A percentile compares a stretch with the other conserved stretches of the same genome.
Conservation (phyloP, 805 yeast genomes). For the Pichia exigua region DNA sequence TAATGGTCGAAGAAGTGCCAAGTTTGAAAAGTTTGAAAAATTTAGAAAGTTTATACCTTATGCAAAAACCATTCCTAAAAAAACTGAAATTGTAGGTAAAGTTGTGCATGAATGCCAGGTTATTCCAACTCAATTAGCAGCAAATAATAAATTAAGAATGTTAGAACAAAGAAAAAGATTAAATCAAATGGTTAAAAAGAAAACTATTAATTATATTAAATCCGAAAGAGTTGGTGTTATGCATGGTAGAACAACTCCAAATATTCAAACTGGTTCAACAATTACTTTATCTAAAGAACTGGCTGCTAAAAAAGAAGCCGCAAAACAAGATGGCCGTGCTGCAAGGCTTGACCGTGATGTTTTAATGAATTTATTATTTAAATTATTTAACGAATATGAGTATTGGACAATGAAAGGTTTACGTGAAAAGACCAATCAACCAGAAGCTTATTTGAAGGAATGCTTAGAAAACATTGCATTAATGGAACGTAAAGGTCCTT, state of each 20-base stretch:
- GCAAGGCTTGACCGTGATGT: conserved; percentile 92
- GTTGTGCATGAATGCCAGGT: conserved; percentile 89
- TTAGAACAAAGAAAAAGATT: conserved; percentile 33
- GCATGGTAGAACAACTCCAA: conserved; percentile 80
- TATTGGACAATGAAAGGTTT: conserved; percentile 95
- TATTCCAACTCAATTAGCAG: conserved; percentile 68
- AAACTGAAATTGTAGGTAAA: conserved; percentile 79
- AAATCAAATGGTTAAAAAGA: conserved; percentile 32
- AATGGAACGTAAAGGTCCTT: conserved; percentile 90
- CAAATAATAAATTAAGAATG: conserved; percentile 54
- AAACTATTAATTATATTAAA: conserved; percentile 48
- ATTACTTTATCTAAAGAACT: conserved; percentile 60
- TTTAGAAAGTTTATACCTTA: conserved; percentile 54
- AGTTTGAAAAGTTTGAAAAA: conserved; percentile 10
- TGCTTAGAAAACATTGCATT: conserved; percentile 84
- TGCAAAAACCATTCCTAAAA: conserved; percentile 81
- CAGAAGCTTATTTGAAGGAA: conserved; percentile 87
- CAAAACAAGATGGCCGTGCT: conserved; percentile 71
- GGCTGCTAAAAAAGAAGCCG: conserved; percentile 45
- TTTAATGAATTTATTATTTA: conserved; percentile 78
- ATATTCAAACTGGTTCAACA: conserved; percentile 58
- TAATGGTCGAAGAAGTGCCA: conserved; percentile 4
- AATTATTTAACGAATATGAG: conserved; percentile 87
- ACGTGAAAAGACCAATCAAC: conserved; percentile 90
- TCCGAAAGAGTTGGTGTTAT: conserved; percentile 75